Percentiles rank a stretch among this genome's conserved stretches.
Conservation (phyloP, 768 basidiomycete species). For the Coprinopsis strossmayeri region DNA sequence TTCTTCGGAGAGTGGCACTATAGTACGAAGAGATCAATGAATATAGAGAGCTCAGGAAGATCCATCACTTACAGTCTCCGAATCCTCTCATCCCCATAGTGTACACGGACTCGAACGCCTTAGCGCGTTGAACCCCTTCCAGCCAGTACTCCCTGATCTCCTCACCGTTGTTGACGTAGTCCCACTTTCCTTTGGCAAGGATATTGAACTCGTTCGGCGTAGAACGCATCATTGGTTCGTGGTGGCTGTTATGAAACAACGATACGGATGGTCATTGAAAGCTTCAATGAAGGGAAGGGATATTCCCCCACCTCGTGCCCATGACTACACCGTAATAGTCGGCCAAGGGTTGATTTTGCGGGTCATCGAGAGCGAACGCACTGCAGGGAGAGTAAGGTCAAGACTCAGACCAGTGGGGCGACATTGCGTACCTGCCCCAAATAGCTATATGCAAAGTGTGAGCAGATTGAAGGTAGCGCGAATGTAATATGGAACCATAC, state of each 20-base stretch:
- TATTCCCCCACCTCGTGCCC: constrained; percentile 46
- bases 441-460: neutral
- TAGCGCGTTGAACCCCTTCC: constrained; percentile 50
- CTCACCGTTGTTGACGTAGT: constrained; percentile 49
- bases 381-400: too few relatives aligned
- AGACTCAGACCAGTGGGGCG: too few relatives aligned
- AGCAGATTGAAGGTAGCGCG: neutral
- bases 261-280: neutral
- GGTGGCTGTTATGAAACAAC: constrained; percentile 34
- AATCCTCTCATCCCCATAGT: constrained; percentile 68
- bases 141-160: constrained; percentile 59
- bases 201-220: constrained; percentile 60
- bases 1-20: constrained; percentile 46
- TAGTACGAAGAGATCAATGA: neutral
- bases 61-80: constrained; percentile 36
- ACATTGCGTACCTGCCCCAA: too few relatives aligned
- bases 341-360: constrained; percentile 54
- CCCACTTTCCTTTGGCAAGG: constrained; percentile 54
- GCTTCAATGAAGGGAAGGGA: neutral
- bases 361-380: constrained; percentile 54
- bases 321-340: constrained; percentile 64
- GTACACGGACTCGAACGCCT: constrained; percentile 54
- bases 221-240: constrained; percentile 72
- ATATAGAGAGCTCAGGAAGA: neutral
- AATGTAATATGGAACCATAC: constrained; percentile 25